Conservation (phyloP, 371 early-diverging fungal genomes). For the Actinomortierella wolfii region DNA sequence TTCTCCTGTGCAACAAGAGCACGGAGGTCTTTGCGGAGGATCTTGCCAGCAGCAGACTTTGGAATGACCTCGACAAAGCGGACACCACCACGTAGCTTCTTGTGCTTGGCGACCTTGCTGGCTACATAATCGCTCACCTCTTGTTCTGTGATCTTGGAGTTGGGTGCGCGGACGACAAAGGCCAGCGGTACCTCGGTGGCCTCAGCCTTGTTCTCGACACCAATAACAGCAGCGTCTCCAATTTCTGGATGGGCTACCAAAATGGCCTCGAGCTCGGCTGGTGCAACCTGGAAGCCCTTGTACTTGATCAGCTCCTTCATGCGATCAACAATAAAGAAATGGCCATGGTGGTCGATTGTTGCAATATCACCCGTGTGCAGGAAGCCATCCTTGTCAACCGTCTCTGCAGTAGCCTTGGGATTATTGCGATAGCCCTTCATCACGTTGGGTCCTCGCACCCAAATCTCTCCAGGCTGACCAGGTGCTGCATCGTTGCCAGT, state of each 20-base stretch:
- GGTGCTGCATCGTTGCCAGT: conserved; percentile 50
- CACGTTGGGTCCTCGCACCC: conserved; percentile 77
- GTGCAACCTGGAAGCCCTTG: conserved; percentile 82
- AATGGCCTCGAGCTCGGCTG: conserved; percentile 77
- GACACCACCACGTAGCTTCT: conserved; percentile 81
- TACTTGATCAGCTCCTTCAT: conserved; percentile 81
- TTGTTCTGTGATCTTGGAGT: conserved; percentile 30
- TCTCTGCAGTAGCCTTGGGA: conserved; percentile 66
- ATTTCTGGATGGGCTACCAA: conserved; percentile 69
- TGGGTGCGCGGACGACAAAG: conserved; percentile 64
- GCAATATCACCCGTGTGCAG: conserved; percentile 89
- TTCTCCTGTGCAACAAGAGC: conserved; percentile 37
- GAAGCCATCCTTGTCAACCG: conserved; percentile 75
- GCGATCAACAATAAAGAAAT: conserved; percentile 71
- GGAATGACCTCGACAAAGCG: conserved; percentile 72
- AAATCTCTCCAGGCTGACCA: conserved; percentile 72
- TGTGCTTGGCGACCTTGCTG: conserved; percentile 68
- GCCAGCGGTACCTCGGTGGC: conserved; percentile 84
- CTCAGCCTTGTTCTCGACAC: conserved; percentile 56
- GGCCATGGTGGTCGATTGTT: conserved; percentile 58
- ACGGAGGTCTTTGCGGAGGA: conserved; percentile 63
- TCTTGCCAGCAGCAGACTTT: conserved; percentile 84
- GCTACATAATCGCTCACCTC: conserved; percentile 60
- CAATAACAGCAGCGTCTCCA: conserved; percentile 78
- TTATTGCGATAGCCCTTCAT: conserved; percentile 73